These are phyloP conservation scores for Populus hybrid DNA, from an alignment of 441 rosid genomes.

Conservation along the genomic window DNA sequence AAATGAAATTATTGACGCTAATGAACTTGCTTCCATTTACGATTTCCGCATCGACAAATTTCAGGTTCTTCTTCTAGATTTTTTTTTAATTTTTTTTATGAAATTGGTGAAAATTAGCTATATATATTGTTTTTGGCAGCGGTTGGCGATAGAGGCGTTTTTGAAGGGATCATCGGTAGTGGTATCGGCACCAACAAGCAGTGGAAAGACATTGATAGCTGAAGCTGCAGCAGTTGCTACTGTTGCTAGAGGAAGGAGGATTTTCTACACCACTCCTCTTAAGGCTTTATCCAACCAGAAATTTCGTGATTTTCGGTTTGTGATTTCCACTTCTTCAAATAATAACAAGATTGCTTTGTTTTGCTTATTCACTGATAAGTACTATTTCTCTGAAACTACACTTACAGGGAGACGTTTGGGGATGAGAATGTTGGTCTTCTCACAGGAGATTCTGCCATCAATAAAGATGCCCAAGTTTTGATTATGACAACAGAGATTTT, in stretches of 20 bases:
- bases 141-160: constrained; percentile 80
- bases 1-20: constrained; percentile 63
- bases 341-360: background rate
- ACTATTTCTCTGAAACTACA: background rate
- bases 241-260: constrained; percentile 71
- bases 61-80: constrained; percentile 49
- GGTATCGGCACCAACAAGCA: constrained; percentile 96
- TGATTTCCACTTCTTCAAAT: background rate
- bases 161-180: constrained; percentile 84
- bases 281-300: constrained; percentile 98
- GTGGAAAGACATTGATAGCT: constrained; percentile 97
- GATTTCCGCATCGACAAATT: constrained; percentile 91
- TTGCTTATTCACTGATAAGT: background rate
- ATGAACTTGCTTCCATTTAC: constrained; percentile 78
- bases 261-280: constrained; percentile 93
- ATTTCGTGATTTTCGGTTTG: constrained; percentile 90
- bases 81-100: background rate
- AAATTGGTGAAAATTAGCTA: background rate
- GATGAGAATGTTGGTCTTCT: constrained; percentile 89
- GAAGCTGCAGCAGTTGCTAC: constrained; percentile 98
- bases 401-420: constrained; percentile 76
- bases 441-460: constrained; percentile 84
- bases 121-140: constrained; percentile 32
- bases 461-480: constrained; percentile 81
- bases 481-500: constrained; percentile 97